Percentiles rank a stretch among this genome's conserved stretches.
Evolutionary conservation across 352 stramenopile genomes (phyloP).

Genomic region (Pythium insidiosum): DNA sequence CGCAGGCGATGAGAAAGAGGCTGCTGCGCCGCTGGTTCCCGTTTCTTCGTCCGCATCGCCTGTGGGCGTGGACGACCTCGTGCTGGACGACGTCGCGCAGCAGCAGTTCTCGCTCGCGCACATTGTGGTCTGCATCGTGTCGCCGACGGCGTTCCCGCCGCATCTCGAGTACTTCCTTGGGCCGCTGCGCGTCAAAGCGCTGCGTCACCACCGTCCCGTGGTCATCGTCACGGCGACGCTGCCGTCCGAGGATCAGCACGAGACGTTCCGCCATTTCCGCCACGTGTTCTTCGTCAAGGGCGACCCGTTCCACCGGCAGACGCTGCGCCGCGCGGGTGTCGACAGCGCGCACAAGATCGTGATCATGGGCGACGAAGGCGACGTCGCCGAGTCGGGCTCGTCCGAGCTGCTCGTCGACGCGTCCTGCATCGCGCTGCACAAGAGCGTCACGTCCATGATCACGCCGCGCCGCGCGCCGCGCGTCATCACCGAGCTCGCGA

Average conservation of each 20-base stretch:
- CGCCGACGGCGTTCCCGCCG: conserved; percentile 44
- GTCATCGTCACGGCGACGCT: conserved; percentile 54
- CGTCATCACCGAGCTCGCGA: conserved; percentile 75
- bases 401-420: conserved; percentile 72
- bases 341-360: conserved; percentile 56
- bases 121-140: conserved; percentile 70
- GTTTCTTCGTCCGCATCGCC: no score
- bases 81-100: conserved; percentile 41
- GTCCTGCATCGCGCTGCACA: conserved; percentile 76
- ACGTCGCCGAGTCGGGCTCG: conserved; percentile 40
- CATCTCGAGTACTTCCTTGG: conserved; percentile 76
- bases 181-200: conserved; percentile 52
- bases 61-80: conserved; percentile 27
- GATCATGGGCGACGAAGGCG: conserved; percentile 58
- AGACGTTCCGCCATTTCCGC: conserved; percentile 57
- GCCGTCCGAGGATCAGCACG: conserved; percentile 49
- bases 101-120: conserved; percentile 41
- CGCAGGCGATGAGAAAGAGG: conserved; percentile 17
- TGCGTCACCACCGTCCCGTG: conserved; percentile 66
- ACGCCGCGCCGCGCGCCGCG: conserved; percentile 43
- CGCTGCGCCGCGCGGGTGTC: conserved; percentile 55
- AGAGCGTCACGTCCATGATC: conserved; percentile 65
- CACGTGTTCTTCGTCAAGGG: conserved; percentile 70
- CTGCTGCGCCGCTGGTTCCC: conserved; percentile 6
- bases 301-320: conserved; percentile 47